phyloP scores from a whole-genome alignment of 73 alveolate species.

The Urostyla sp. region DNA sequence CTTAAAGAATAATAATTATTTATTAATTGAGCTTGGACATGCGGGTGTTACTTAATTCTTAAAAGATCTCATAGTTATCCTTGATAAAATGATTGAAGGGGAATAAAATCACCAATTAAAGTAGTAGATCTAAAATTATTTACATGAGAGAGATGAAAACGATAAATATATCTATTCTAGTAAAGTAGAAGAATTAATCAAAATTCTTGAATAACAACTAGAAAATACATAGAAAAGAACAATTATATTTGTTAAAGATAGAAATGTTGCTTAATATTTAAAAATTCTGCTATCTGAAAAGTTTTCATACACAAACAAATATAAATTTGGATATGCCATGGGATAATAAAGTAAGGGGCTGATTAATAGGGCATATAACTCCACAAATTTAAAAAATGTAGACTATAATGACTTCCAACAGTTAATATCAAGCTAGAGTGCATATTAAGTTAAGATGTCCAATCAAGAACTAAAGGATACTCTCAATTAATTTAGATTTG shows the following conservation, averaged over 20 bases:
- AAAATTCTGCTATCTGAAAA: not conserved
- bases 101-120: not conserved
- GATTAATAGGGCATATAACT: slow-evolving; percentile 37
- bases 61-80: not conserved
- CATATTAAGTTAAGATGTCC: not conserved
- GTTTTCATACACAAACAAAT: not conserved
- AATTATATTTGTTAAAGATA: slow-evolving; percentile 77
- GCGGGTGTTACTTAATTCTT: slow-evolving; percentile 4
- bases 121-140: not conserved
- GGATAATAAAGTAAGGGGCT: slow-evolving; percentile 35
- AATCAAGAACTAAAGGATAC: slow-evolving; percentile 50
- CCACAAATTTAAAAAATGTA: slow-evolving; percentile 8
- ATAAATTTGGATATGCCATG: slow-evolving; percentile 35
- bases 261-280: slow-evolving; percentile 76
- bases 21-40: slow-evolving; percentile 20
- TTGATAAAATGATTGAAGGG: slow-evolving; percentile 7
- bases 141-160: not conserved
- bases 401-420: not conserved
- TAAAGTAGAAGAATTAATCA: slow-evolving; percentile 2
- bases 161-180: not conserved
- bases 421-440: not conserved
- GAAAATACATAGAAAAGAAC: slow-evolving; percentile 39
- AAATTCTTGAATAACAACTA: not conserved
- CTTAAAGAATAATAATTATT: slow-evolving; percentile 16
- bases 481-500: slow-evolving; percentile 52